phyloP scores from a whole-genome alignment of 345 rosid genomes.

The Passiflora organensis region DNA sequence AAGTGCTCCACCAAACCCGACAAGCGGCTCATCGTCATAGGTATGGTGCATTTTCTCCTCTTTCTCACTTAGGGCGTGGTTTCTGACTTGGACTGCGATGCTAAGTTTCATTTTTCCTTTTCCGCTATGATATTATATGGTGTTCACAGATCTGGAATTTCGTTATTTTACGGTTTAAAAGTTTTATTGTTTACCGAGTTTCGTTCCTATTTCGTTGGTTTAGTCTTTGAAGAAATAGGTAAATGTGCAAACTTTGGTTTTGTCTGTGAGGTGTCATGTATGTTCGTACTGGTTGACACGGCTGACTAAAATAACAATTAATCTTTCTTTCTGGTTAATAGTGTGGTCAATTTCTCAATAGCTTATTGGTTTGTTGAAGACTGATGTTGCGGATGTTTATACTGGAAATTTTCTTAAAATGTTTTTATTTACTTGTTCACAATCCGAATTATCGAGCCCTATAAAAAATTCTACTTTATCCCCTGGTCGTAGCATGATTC shows the following conservation, averaged over 20 bases:
- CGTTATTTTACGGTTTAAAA: not conserved
- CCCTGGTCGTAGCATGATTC: no score
- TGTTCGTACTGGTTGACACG: no score
- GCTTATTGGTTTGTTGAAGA: no score
- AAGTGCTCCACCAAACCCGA: conserved; percentile 83
- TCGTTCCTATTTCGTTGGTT: not conserved
- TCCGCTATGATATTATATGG: not conserved
- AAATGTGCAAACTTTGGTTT: not conserved
- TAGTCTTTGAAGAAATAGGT: not conserved
- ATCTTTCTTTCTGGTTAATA: no score
- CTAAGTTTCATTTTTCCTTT: not conserved
- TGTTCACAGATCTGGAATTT: not conserved
- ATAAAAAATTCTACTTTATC: no score
- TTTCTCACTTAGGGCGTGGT: not conserved
- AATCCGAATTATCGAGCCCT: no score
- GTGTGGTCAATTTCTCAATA: no score
- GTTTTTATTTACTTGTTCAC: no score
- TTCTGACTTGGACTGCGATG: not conserved
- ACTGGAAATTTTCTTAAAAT: no score
- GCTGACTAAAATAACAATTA: no score
- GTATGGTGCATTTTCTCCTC: conserved; percentile 19
- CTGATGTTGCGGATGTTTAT: no score
- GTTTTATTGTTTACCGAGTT: not conserved
- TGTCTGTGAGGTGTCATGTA: no score
- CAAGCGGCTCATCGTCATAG: conserved; percentile 88